phyloP scores from a whole-genome alignment of 306 rosid species.

The Begonia loranthoides region DNA sequence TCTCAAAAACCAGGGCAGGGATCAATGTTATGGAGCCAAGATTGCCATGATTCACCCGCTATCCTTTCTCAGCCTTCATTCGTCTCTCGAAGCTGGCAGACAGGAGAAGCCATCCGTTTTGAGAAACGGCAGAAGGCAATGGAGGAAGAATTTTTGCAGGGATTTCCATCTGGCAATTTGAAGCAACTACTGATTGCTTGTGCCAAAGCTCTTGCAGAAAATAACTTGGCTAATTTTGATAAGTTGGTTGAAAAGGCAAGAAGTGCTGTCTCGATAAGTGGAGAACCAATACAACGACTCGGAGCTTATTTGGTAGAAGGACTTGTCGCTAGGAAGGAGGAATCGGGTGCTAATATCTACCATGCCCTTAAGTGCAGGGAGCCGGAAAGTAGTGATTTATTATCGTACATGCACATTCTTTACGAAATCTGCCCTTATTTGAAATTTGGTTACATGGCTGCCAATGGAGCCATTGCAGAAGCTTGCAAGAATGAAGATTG shows the following conservation, averaged over 20 bases:
- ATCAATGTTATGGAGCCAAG: slow-evolving; percentile 37
- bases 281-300: slow-evolving; percentile 81
- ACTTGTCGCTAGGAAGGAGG: slow-evolving; percentile 73
- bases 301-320: slow-evolving; percentile 98
- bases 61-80: slow-evolving; percentile 33
- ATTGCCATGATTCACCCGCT: slow-evolving; percentile 18
- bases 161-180: slow-evolving; percentile 30
- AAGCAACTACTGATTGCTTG: slow-evolving; percentile 68
- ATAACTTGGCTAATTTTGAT: slow-evolving; percentile 34
- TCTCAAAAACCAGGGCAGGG: slow-evolving; percentile 22
- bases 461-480: slow-evolving; percentile 92
- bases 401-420: slow-evolving; percentile 77
- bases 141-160: slow-evolving; percentile 36
- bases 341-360: slow-evolving; percentile 69
- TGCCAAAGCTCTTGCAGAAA: slow-evolving; percentile 58
- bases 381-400: slow-evolving; percentile 72
- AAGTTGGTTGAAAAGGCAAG: slow-evolving; percentile 42
- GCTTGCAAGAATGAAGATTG: slow-evolving; percentile 73
- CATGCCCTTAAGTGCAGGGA: slow-evolving; percentile 71
- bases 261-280: slow-evolving; percentile 57
- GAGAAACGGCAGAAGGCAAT: slow-evolving; percentile 50
- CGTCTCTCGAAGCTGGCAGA: slow-evolving; percentile 20
- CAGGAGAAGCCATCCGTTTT: slow-evolving; percentile 21
- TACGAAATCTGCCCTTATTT: slow-evolving; percentile 88
- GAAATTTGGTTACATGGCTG: slow-evolving; percentile 98